Evolutionary conservation across 768 basidiomycete genomes (phyloP).

Genomic region (Hortiboletus campestris): DNA sequence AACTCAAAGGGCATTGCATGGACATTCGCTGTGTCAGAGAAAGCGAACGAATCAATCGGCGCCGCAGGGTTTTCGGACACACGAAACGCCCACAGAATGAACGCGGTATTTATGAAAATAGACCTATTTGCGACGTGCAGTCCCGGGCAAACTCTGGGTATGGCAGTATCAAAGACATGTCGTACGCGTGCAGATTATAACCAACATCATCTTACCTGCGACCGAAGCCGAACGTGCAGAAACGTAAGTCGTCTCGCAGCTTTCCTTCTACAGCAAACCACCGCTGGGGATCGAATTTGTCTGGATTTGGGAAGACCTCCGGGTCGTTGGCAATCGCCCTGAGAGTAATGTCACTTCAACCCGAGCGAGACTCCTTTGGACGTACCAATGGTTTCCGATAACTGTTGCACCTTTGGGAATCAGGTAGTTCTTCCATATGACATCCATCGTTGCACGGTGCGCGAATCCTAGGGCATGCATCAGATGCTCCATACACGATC

Average conservation of each 20-base stretch:
- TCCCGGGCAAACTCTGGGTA: background rate
- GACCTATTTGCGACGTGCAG: background rate
- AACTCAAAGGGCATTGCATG: background rate
- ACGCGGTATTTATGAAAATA: background rate
- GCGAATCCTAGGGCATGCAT: slow-evolving; percentile 46
- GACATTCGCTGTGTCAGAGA: background rate
- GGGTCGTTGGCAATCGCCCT: slow-evolving; percentile 15
- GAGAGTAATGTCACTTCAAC: too few species aligned
- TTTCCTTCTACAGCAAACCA: background rate
- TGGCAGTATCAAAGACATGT: too few species aligned
- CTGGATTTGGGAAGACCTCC: slow-evolving; percentile 9
- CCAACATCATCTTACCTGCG: background rate
- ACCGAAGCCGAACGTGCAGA: background rate
- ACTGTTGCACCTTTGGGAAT: slow-evolving; percentile 32
- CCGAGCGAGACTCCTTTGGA: background rate
- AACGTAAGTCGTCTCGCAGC: background rate
- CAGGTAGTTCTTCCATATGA: slow-evolving; percentile 37
- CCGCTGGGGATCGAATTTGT: slow-evolving; percentile 6
- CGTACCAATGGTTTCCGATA: slow-evolving; percentile 13
- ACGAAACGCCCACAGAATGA: background rate
- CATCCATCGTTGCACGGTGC: slow-evolving; percentile 60
- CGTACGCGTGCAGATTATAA: background rate
- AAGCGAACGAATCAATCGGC: background rate
- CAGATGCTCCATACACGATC: background rate
- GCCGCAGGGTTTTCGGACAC: background rate